Percentiles rank a stretch among this genome's conserved stretches.
Conservation (phyloP, 768 basidiomycete species). For the Lepiota venenata region DNA sequence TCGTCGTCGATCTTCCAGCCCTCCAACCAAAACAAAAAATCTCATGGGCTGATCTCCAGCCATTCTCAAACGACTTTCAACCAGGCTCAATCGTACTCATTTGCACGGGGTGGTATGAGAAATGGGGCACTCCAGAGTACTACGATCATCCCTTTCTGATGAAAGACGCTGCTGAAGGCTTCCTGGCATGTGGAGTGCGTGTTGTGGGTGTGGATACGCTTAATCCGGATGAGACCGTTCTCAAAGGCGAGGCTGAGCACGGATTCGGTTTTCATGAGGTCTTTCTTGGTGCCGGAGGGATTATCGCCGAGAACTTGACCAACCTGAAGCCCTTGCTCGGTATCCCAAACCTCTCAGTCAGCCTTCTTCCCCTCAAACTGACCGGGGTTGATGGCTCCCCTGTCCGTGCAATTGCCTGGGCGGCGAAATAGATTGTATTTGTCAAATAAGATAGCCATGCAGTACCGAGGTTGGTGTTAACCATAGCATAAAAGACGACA, state of each 20-base stretch:
- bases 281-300: slow-evolving; percentile 55
- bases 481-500: too few species aligned
- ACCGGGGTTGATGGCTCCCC: slow-evolving; percentile 64
- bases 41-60: slow-evolving; percentile 47
- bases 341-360: slow-evolving; percentile 29
- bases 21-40: slow-evolving; percentile 40
- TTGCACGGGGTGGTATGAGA: slow-evolving; percentile 64
- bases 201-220: slow-evolving; percentile 63
- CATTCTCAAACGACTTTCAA: slow-evolving; percentile 32
- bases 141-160: slow-evolving; percentile 64
- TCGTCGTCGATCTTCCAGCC: slow-evolving; percentile 51
- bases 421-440: too few species aligned
- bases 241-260: slow-evolving; percentile 28
- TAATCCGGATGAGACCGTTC: slow-evolving; percentile 62
- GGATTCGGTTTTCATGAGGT: slow-evolving; percentile 55
- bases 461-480: too few species aligned
- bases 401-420: slow-evolving; percentile 65
- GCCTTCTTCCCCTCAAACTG: slow-evolving; percentile 58
- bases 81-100: slow-evolving; percentile 43
- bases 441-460: too few species aligned
- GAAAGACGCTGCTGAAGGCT: slow-evolving; percentile 43
- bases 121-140: slow-evolving; percentile 50
- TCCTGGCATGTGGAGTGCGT: slow-evolving; percentile 49
- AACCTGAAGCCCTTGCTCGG: slow-evolving; percentile 42
- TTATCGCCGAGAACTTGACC: slow-evolving; percentile 71